These are phyloP conservation scores for Taphrina flavorubra DNA, from an alignment of 1,139 yeast species.

Conservation along the genomic window DNA sequence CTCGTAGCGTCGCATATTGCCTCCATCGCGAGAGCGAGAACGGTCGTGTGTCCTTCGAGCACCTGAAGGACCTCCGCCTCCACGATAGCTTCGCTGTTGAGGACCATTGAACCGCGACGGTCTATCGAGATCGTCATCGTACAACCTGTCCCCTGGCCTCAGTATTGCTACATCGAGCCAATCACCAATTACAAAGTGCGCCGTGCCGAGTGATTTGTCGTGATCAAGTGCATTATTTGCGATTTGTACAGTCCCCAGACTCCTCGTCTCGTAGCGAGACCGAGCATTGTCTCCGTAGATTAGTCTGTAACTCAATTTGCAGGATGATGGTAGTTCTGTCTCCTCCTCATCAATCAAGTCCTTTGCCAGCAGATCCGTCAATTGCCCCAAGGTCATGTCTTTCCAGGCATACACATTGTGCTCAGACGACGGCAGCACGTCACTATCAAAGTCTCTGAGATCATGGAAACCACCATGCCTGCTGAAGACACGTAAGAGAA, in stretches of 20 bases:
- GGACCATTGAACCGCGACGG: background rate
- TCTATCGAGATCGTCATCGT: background rate
- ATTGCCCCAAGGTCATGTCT: conserved; percentile 25
- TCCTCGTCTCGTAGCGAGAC: conserved; percentile 4
- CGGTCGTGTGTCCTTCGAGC: background rate
- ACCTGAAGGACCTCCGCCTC: background rate
- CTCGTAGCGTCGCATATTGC: background rate
- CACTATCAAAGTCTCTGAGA: conserved; percentile 17
- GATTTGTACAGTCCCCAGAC: conserved; percentile 18
- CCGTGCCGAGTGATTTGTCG: conserved; percentile 17
- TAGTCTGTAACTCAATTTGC: conserved; percentile 12
- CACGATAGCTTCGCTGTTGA: conserved; percentile 1
- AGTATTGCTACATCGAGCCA: conserved; percentile 32
- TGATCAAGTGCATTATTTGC: background rate
- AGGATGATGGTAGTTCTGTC: background rate
- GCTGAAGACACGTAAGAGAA: conserved; percentile 25
- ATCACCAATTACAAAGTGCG: conserved; percentile 29
- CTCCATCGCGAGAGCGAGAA: background rate
- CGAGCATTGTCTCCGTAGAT: conserved; percentile 15
- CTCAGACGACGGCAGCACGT: conserved; percentile 12
- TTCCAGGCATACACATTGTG: conserved; percentile 19
- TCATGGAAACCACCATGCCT: conserved; percentile 29
- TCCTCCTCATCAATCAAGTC: conserved; percentile 2
- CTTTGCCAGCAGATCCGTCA: conserved; percentile 18
- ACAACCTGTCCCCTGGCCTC: conserved; percentile 19